Percentiles rank a stretch among this genome's conserved stretches.
Evolutionary conservation across 2,329 filamentous ascomycete genomes (phyloP).

Genomic region (Fusarium fracticaudum): DNA sequence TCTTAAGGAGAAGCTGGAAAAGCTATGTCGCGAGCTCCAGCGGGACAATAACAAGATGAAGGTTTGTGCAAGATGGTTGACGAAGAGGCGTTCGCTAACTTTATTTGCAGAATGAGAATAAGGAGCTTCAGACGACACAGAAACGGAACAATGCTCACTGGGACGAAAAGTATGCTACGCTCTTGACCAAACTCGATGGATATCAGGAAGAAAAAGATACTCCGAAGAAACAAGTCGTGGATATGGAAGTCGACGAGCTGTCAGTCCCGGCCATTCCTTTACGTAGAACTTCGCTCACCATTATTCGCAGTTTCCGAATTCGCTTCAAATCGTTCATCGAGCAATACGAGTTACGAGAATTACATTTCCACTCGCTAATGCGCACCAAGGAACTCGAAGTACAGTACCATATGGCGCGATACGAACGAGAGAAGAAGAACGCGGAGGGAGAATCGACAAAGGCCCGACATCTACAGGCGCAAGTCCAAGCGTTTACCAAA

Average conservation of each 20-base stretch:
- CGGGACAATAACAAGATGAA: conserved; percentile 99
- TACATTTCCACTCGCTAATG: conserved; percentile 92
- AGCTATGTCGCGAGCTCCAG: conserved; percentile 91
- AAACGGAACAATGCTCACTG: conserved; percentile 83
- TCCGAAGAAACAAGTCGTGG: conserved; percentile 80
- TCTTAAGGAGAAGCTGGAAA: conserved; percentile 96
- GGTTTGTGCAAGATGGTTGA: conserved; percentile 60
- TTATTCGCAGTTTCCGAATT: conserved; percentile 73
- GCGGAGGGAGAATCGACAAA: conserved; percentile 84
- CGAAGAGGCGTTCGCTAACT: conserved; percentile 36
- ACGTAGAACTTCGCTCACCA: conserved; percentile 4
- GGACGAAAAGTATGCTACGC: conserved; percentile 82
- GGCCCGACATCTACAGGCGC: conserved; percentile 85
- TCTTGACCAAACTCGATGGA: conserved; percentile 86
- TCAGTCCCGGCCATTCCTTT: conserved; percentile 55
- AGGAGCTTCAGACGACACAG: conserved; percentile 86
- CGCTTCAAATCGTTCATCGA: conserved; percentile 96
- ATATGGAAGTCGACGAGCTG: conserved; percentile 91
- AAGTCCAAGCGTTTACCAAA: conserved; percentile 95
- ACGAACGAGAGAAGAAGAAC: conserved; percentile 88
- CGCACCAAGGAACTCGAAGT: conserved; percentile 96
- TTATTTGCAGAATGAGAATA: conserved; percentile 80
- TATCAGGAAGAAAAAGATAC: conserved; percentile 89
- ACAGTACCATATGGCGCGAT: conserved; percentile 87
- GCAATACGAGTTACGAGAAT: conserved; percentile 93